Conservation (phyloP, 164 flowering plant species). For the Dillenia suffruticosa region DNA sequence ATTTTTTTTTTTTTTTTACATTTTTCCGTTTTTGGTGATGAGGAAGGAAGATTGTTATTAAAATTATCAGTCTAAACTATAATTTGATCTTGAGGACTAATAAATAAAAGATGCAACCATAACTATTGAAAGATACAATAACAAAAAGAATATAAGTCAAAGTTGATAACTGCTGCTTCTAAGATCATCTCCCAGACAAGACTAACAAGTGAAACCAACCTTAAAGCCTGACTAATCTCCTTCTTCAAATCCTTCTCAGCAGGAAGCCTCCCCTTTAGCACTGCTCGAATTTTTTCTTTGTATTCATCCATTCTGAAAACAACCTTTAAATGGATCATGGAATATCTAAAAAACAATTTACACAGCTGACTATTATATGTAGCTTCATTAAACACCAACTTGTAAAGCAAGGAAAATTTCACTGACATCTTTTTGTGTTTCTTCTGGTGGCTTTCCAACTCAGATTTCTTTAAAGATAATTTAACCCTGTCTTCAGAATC, state of each 20-base stretch:
- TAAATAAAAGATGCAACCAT: no score
- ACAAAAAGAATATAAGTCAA: no score
- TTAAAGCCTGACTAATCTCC: conserved; percentile 57
- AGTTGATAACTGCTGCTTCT: no score
- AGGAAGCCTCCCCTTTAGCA: conserved; percentile 91
- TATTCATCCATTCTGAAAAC: conserved; percentile 71
- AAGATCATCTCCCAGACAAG: no score
- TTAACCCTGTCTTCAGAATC: conserved; percentile 81
- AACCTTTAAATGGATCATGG: conserved; percentile 7
- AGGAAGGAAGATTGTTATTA: no score
- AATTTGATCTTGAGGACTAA: no score
- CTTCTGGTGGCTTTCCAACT: conserved; percentile 63
- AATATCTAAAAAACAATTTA: neutral
- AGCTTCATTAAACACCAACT: conserved; percentile 1
- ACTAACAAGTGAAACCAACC: conserved; percentile 26
- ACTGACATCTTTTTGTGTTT: conserved; percentile 75
- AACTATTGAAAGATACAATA: no score
- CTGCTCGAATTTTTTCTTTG: conserved; percentile 69
- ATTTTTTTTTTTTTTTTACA: no score
- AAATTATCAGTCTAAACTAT: no score
- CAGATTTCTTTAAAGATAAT: conserved; percentile 61
- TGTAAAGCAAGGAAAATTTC: conserved; percentile 2
- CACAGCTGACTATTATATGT: neutral
- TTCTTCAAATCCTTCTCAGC: conserved; percentile 79
- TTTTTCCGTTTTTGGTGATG: no score